Evolutionary conservation across 495 filamentous ascomycete species (phyloP).

Genomic region (Neurospora terricola): DNA sequence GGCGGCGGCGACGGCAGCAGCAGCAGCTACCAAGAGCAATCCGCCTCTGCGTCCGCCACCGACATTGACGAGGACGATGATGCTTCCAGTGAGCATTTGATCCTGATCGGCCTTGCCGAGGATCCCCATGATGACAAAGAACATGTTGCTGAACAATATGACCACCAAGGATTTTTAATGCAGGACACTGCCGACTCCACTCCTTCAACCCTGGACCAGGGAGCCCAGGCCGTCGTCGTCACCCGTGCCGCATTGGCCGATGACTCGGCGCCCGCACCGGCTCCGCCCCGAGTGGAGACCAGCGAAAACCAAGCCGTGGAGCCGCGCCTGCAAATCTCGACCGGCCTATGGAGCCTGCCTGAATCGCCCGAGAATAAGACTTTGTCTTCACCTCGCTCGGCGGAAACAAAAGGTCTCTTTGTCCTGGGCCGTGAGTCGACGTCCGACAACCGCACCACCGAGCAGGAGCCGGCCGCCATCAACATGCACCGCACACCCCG

Average conservation of each 20-base stretch:
- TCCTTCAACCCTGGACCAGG: neutral
- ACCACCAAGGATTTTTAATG: neutral
- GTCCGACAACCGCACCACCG: conserved; percentile 22
- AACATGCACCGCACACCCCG: conserved; percentile 18
- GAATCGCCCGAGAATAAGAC: neutral
- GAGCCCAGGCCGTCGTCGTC: neutral
- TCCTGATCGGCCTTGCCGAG: conserved; percentile 21
- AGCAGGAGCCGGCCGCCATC: conserved; percentile 26
- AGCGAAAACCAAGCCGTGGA: conserved; percentile 5
- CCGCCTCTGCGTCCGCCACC: neutral
- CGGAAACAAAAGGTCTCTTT: conserved; percentile 2
- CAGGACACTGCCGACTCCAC: neutral
- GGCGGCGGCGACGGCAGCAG: neutral
- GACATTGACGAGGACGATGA: conserved; percentile 23
- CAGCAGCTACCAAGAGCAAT: neutral
- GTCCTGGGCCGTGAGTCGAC: neutral
- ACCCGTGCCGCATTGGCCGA: neutral
- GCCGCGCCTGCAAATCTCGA: conserved; percentile 3
- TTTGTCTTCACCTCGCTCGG: conserved; percentile 14
- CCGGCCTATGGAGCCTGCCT: conserved; percentile 16
- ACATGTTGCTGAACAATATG: neutral
- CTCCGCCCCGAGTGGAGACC: neutral
- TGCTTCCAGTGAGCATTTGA: conserved; percentile 16
- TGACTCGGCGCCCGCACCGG: neutral
- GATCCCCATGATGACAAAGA: neutral